Evolutionary conservation across 2,329 filamentous ascomycete genomes (phyloP).

Genomic region (Cytospora leucostoma): DNA sequence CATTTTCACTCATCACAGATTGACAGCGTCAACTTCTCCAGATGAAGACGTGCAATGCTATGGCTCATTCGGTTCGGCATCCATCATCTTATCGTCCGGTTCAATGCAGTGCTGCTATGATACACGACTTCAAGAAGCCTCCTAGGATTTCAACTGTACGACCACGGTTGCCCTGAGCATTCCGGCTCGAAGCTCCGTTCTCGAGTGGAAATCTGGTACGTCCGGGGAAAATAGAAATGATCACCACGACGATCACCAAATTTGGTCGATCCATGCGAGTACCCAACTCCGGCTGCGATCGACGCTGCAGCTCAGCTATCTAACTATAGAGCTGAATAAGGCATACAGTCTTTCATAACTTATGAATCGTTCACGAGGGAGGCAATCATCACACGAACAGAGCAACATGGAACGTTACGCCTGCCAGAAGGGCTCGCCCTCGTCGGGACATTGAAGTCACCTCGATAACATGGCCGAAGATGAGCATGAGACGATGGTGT

Average conservation of each 20-base stretch:
- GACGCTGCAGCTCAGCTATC: background rate
- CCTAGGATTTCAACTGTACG: too few relatives aligned
- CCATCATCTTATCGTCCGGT: too few relatives aligned
- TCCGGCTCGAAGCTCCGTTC: background rate
- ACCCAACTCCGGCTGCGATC: background rate
- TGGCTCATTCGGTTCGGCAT: too few relatives aligned
- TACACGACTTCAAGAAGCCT: too few relatives aligned
- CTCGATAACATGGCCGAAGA: background rate
- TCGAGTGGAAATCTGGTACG: background rate
- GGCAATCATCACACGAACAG: background rate
- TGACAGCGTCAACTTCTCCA: too few relatives aligned
- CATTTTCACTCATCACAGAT: too few relatives aligned
- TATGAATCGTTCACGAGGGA: background rate
- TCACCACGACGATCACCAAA: background rate
- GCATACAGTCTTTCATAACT: background rate
- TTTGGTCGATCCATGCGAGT: background rate
- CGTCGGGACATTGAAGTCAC: background rate
- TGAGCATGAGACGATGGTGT: background rate
- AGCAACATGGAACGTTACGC: background rate
- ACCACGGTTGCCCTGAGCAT: background rate
- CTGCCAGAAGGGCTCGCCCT: background rate
- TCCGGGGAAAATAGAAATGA: background rate
- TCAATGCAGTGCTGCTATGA: too few relatives aligned
- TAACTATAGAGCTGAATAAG: background rate
- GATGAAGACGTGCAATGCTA: too few relatives aligned